Percentiles rank a stretch among this genome's conserved stretches.
Evolutionary conservation across 768 basidiomycete genomes (phyloP).

Genomic region (Naganishia vaughanmartiniae): DNA sequence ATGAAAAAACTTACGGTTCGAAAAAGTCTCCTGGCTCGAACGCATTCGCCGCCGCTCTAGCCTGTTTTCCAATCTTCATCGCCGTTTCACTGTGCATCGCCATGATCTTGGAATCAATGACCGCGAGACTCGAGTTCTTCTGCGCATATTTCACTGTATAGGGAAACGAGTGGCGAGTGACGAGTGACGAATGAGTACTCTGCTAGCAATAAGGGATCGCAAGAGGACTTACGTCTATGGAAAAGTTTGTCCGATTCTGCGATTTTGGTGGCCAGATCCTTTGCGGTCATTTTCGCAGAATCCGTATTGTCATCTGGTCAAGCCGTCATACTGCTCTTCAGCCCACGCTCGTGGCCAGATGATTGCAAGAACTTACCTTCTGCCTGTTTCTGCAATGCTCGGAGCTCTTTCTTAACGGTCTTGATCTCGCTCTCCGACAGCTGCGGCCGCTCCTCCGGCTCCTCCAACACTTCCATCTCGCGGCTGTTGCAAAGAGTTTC

Average conservation of each 20-base stretch:
- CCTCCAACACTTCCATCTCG: neutral
- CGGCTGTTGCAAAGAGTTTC: neutral
- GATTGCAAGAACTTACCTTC: neutral
- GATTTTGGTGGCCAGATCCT: neutral
- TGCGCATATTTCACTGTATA: neutral
- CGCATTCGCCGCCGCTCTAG: constrained; percentile 80
- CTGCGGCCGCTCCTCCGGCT: neutral
- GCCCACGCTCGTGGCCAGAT: neutral
- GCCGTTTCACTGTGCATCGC: constrained; percentile 21
- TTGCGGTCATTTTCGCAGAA: neutral
- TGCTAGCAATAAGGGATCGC: neutral
- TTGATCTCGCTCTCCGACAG: neutral
- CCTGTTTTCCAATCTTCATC: constrained; percentile 73
- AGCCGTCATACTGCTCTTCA: neutral
- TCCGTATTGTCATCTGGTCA: constrained; percentile 3
- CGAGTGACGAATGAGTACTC: neutral
- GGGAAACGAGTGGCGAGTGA: neutral
- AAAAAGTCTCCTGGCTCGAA: constrained; percentile 94
- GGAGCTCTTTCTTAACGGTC: constrained; percentile 14
- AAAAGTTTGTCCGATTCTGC: neutral
- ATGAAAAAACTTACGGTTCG: constrained; percentile 43
- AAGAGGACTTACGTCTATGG: neutral
- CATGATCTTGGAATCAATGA: constrained; percentile 22
- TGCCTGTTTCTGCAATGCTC: constrained; percentile 12
- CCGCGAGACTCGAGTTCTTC: constrained; percentile 21